Evolutionary conservation across 73 alveolate genomes (phyloP).

Genomic region (Breviolum minutum): DNA sequence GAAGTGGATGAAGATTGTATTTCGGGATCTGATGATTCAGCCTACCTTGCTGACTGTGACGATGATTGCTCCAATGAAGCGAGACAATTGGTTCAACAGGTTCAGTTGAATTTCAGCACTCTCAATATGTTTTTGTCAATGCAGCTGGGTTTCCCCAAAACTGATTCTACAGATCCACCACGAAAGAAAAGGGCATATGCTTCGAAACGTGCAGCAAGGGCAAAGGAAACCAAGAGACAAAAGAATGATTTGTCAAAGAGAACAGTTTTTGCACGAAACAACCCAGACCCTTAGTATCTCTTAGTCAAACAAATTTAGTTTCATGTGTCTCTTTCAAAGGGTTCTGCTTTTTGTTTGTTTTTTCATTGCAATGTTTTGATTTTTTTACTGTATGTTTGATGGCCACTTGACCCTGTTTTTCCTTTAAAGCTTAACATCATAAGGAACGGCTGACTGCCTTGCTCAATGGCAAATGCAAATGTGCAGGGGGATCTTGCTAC

Average conservation of each 20-base stretch:
- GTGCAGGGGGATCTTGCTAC: background rate
- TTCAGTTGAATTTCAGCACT: background rate
- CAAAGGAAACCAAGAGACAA: background rate
- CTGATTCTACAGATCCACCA: background rate
- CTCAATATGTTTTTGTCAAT: background rate
- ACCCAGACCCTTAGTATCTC: background rate
- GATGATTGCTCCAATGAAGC: background rate
- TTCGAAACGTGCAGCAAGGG: background rate
- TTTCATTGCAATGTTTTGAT: background rate
- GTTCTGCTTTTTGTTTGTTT: too few relatives aligned
- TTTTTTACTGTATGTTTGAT: background rate
- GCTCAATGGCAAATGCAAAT: background rate
- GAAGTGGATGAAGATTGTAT: conserved; percentile 10
- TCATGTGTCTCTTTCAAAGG: too few relatives aligned
- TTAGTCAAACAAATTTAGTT: too few relatives aligned
- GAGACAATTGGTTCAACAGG: background rate
- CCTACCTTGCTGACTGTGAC: background rate
- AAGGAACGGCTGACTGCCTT: background rate
- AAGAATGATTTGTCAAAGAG: background rate
- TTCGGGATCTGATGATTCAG: background rate
- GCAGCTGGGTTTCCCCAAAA: conserved; percentile 13
- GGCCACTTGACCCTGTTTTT: background rate
- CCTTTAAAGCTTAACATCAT: background rate
- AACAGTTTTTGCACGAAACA: background rate
- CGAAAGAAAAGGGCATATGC: background rate